Conservation (phyloP, 2,329 filamentous ascomycete species). For the Penicillium corylophilum region DNA sequence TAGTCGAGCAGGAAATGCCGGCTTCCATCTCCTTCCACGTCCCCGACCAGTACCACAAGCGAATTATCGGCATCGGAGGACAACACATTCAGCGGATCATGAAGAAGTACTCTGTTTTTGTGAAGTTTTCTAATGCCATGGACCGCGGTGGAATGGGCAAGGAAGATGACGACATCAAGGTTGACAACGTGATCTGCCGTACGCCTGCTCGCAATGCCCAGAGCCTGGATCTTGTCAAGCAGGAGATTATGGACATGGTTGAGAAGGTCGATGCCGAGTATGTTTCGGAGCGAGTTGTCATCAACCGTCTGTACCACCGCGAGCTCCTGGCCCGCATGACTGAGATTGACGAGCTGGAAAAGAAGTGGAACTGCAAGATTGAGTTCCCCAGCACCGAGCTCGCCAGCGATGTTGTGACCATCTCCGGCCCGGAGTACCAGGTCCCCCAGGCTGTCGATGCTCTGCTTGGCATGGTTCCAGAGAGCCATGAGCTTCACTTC, state of each 20-base stretch:
- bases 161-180: constrained; percentile 96
- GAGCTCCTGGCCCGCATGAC: constrained; percentile 84
- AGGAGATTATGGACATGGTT: constrained; percentile 99
- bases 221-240: constrained; percentile 94
- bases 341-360: constrained; percentile 92
- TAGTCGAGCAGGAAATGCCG: constrained; percentile 99
- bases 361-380: constrained; percentile 99
- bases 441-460: constrained; percentile 95
- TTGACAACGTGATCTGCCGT: constrained; percentile 98
- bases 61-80: constrained; percentile 96
- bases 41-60: constrained; percentile 98
- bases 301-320: constrained; percentile 92
- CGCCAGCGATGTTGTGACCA: constrained; percentile 91
- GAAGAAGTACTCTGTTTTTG: constrained; percentile 99
- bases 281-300: constrained; percentile 87
- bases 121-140: constrained; percentile 99
- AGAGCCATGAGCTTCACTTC: constrained; percentile 88
- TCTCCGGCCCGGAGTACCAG: constrained; percentile 96
- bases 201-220: constrained; percentile 96
- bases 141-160: constrained; percentile 90
- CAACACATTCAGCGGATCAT: constrained; percentile 99
- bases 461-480: constrained; percentile 95
- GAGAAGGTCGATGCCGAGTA: constrained; percentile 97
- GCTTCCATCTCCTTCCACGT: constrained; percentile 99
- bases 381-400: constrained; percentile 97